A percentile compares a stretch with the other conserved stretches of the same genome.
Evolutionary conservation across 2,329 filamentous ascomycete species (phyloP).

Genomic region (Cercospora sp.): DNA sequence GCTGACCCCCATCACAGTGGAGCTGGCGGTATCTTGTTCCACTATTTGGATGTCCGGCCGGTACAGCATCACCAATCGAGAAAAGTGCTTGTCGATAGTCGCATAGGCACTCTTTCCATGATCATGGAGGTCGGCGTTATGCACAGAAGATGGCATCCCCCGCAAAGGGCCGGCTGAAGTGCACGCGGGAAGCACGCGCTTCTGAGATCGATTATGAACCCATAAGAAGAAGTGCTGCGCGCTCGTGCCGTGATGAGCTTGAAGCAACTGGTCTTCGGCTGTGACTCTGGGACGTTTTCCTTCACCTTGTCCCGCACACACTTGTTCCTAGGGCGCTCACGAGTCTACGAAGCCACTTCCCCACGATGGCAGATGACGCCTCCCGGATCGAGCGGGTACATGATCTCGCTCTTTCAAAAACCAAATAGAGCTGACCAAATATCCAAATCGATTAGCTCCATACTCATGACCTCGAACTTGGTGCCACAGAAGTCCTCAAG

Average conservation of each 20-base stretch:
- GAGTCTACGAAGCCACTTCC: background rate
- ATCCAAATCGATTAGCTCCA: conserved; percentile 22
- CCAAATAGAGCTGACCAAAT: background rate
- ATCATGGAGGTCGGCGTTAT: background rate
- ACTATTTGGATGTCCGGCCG: background rate
- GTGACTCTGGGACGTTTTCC: background rate
- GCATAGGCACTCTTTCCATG: background rate
- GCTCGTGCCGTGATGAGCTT: background rate
- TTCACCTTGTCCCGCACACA: background rate
- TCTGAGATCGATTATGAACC: background rate
- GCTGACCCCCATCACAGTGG: background rate
- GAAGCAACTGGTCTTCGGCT: background rate
- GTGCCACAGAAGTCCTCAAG: conserved; percentile 56
- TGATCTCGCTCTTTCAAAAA: background rate
- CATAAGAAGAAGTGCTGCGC: background rate
- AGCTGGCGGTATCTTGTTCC: background rate
- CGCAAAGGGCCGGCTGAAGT: background rate
- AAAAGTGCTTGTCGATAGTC: background rate
- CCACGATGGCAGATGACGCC: background rate
- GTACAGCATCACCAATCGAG: background rate
- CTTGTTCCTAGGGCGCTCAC: background rate
- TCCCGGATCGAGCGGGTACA: background rate
- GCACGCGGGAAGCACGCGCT: background rate
- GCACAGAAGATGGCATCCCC: background rate
- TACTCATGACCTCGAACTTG: conserved; percentile 50